Base-by-base conservation (phyloP, 2,329 filamentous ascomycete species). In the Exophiala bonariae region DNA sequence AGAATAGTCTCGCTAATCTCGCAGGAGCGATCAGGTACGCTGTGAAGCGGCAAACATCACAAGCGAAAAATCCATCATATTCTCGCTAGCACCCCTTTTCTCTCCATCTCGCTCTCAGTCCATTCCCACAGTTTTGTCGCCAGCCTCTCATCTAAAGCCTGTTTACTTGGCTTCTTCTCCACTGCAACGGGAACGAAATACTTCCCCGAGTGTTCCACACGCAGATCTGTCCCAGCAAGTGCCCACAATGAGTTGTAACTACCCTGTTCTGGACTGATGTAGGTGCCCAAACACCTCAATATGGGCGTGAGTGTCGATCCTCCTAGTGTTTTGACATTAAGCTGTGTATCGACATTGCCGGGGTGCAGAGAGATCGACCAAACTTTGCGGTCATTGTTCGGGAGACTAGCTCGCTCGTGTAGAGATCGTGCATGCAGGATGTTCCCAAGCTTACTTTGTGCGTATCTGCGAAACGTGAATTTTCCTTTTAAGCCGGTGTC, bases 371-470 rank as follows among this genome's bases (percentile, higher is more conserved):
- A 55, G 6, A 72, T 61, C 9, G 59, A 55, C 2, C 61, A 65
- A 17, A 76, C 61, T 9, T 56, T 50, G 0, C 18, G n/a, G 19
- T 28, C 26, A n/a, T 18, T 16, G 7, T 28, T 4, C 4, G 36
- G 11, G n/a, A 41, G 9, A 11, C 60, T 41, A 1, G 74, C 73
- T 11, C 61, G 37, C 4, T 41, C 14, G 28, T 44, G 34, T 43
- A 50, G 23, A 16, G 38, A 30, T 26, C 41, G 37, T 9, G 50
- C 38, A 32, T 50, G 40, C 10, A 77, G 57, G 37, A 77, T 68
- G 42, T 73, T 73, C 14, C 73, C 74, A 3, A 70, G 71, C 61
- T 78, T 77, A 37, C 63, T 61, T 46, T 75, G 71, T 3, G 67
- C 72, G 57, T 77, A 77, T 11, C 67, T 61, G 4, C 50, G 49